phyloP scores from a whole-genome alignment of 2,329 filamentous ascomycete genomes.

The Clarireedia homoeocarpa region DNA sequence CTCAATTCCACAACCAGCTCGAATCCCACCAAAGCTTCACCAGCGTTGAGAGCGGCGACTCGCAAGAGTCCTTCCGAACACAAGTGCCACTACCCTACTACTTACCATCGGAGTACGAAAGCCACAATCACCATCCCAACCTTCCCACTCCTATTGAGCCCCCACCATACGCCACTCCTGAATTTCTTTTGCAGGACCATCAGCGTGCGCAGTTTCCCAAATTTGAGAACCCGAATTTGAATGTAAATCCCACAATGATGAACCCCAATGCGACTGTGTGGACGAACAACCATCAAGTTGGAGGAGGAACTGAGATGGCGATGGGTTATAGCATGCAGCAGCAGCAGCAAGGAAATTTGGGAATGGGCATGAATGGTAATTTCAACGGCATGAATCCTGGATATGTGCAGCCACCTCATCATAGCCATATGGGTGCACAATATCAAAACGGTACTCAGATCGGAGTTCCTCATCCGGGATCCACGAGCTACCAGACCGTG shows the following conservation, averaged over 20 bases:
- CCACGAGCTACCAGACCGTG: not conserved
- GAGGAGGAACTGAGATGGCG: too few species aligned
- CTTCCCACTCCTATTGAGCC: slow-evolving; percentile 3
- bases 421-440: not conserved
- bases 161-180: slow-evolving; percentile 8
- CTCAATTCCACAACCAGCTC: not conserved
- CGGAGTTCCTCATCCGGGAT: not conserved
- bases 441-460: not conserved
- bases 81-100: slow-evolving; percentile 22
- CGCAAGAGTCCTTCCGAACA: slow-evolving; percentile 19
- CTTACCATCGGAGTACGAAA: slow-evolving; percentile 8
- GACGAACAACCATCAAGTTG: not conserved
- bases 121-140: not conserved
- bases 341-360: not conserved
- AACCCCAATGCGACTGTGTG: not conserved
- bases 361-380: not conserved
- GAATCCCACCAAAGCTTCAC: not conserved
- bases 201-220: not conserved
- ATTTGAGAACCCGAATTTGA: not conserved
- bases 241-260: not conserved
- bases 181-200: not conserved
- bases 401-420: not conserved
- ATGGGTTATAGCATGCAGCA: not conserved
- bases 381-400: not conserved
- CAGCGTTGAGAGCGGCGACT: not conserved